Evolutionary conservation across 2,329 filamentous ascomycete genomes (phyloP).

Genomic region (Rutstroemia sp.): DNA sequence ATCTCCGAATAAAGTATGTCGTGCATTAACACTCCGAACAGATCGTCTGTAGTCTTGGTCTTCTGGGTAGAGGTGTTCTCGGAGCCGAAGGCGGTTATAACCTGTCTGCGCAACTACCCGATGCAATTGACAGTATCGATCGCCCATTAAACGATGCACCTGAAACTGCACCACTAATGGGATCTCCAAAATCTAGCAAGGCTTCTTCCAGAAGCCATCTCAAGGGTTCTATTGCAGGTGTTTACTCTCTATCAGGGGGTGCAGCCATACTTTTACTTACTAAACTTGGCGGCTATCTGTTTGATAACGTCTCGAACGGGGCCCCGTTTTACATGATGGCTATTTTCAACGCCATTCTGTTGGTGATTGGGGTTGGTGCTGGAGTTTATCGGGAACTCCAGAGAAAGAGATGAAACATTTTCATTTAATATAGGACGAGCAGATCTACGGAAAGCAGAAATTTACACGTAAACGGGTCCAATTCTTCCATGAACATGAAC

Average conservation of each 20-base stretch:
- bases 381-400: conserved; percentile 24
- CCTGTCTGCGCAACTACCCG: conserved; percentile 25
- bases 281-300: conserved; percentile 80
- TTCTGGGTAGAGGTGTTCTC: conserved; percentile 75
- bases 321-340: conserved; percentile 96
- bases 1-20: neutral
- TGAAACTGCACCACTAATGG: conserved; percentile 28
- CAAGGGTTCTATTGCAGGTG: conserved; percentile 90
- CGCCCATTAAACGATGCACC: neutral
- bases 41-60: conserved; percentile 90
- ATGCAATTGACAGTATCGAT: conserved; percentile 3
- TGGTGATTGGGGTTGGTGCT: conserved; percentile 38
- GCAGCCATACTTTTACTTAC: conserved; percentile 85
- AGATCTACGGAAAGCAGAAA: neutral
- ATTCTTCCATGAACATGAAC: too few species aligned
- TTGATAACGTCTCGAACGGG: conserved; percentile 65
- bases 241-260: conserved; percentile 87
- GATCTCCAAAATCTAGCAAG: conserved; percentile 13
- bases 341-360: conserved; percentile 68
- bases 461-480: neutral
- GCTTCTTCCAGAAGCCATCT: conserved; percentile 37
- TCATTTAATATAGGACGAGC: neutral
- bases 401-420: conserved; percentile 7
- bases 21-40: neutral
- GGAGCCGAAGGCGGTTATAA: conserved; percentile 33